These are phyloP conservation scores for Phaffomyces thermotolerans DNA, from an alignment of 805 yeast genomes.

Conservation along the genomic window DNA sequence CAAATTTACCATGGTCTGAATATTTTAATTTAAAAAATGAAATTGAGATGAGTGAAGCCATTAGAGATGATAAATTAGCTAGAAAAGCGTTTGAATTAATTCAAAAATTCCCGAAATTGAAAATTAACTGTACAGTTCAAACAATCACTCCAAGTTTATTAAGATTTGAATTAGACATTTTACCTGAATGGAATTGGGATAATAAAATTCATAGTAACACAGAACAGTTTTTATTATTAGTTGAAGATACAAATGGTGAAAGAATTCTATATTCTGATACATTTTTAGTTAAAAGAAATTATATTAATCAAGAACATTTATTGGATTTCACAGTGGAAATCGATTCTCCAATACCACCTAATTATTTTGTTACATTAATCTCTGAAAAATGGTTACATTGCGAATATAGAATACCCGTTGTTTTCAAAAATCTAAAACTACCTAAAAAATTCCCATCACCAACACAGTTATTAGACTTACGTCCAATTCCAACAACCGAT, in stretches of 20 bases:
- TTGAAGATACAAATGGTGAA: slow-evolving; percentile 84
- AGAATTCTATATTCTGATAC: slow-evolving; percentile 52
- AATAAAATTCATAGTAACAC: slow-evolving; percentile 48
- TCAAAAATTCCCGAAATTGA: slow-evolving; percentile 65
- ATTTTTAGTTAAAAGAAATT: slow-evolving; percentile 42
- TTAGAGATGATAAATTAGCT: slow-evolving; percentile 65
- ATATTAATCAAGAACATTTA: slow-evolving; percentile 46
- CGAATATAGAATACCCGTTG: slow-evolving; percentile 53
- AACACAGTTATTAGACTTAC: slow-evolving; percentile 48
- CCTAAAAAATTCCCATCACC: slow-evolving; percentile 64
- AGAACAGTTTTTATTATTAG: slow-evolving; percentile 62
- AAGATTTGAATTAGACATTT: slow-evolving; percentile 55
- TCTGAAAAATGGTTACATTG: slow-evolving; percentile 87
- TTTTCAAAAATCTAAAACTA: slow-evolving; percentile 40
- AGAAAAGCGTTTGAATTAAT: slow-evolving; percentile 50
- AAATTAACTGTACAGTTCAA: slow-evolving; percentile 53
- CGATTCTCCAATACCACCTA: slow-evolving; percentile 54
- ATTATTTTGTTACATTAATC: slow-evolving; percentile 59
- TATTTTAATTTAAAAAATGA: slow-evolving; percentile 61
- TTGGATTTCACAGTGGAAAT: slow-evolving; percentile 62
- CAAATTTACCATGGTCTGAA: slow-evolving; percentile 76
- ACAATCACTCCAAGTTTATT: slow-evolving; percentile 71
- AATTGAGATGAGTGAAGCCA: slow-evolving; percentile 76
- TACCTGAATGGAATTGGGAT: slow-evolving; percentile 81
- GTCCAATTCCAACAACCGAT: slow-evolving; percentile 41